Base-by-base conservation (phyloP, 768 basidiomycete species). In the Xerocomus spinulosus region DNA sequence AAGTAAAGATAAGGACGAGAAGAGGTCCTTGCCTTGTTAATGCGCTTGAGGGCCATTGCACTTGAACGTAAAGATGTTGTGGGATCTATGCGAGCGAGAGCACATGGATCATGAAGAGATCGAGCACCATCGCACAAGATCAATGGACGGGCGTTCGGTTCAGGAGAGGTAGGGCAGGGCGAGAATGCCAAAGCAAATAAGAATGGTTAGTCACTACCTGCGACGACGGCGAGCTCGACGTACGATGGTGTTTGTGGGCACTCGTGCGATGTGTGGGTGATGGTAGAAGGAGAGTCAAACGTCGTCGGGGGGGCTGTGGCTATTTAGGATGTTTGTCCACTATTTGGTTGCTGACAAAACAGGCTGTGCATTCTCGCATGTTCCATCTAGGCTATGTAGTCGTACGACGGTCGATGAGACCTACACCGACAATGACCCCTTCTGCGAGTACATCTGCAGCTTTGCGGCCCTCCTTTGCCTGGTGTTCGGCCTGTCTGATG, bases 41-140 rank as follows among this genome's bases (percentile, higher is more conserved):
- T 98, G 80, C 95, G 95, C 80, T 95, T 96, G 59, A 96, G 80
- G 64, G 95, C 93, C 95, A 97, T 97, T 61, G 60, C 35, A 39
- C 7, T 45, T 42, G 35, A 42, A 52, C 34, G 39, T 20, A 33
- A 49, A 48, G 41, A 49, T 51, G 6, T 36, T 46, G 37, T 51
- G 13, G 48, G 44, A 37, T 56, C 53, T 67, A 47, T 49, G 49
- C 35, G n/a, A 42, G 41, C 17, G 20, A 20, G 42, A 43, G 21
- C n/a, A 44, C 3, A 33, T 26, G 44, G 42, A 62, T 67, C 62
- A 51, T 25, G 23, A 33, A 8, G 44, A 60, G 66, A 70, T 69
- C 69, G 57, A 54, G 49, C 18, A 29, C 50, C 61, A 75, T 75
- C 74, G 63, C 57, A 54, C 55, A 53, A 49, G 62, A 74, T 75